Evolutionary conservation across 352 stramenopile species (phyloP), one percentile per base, ranked within the genome.

Genomic region (Globisporangium radiosum): DNA sequence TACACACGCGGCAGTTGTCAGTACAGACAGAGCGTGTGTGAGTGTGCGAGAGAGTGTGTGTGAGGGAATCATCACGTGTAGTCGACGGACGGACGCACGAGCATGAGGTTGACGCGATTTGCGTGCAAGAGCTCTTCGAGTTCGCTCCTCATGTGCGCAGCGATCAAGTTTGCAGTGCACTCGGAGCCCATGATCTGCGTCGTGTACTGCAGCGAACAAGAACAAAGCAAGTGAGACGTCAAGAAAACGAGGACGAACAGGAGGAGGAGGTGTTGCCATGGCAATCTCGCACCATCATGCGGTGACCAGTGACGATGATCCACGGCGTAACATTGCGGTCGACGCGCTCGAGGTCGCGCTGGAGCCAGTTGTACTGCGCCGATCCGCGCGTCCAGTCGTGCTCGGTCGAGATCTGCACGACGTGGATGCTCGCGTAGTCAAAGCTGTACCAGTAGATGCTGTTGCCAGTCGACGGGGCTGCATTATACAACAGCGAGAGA

Each of bases 391-490:
- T 88, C 66, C 93, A 84, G 70, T 97, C 83, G 69, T 98, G 88
- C 67, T 98, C 94, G 4, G 75, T 89, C 2, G 79, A 94, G 50
- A 98, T 79, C 64, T 97, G 83, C 53, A 97, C 84, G 6, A 95
- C 94, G 56, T 97, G 88, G 36, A 98, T 68, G 10, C 78, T 81
- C 2, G 66, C 76, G 56, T 95, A 94, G 54, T 96, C 66, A 59
- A 96, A 97, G n/a, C 82, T 96, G 71, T 97, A 90, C 85, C 88
- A 93, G 60, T 87, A 92, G 56, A 91, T 71, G 54, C 67, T 77
- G 19, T 87, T 82, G 8, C 81, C 81, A 13, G 68, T 91, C 5
- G 75, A 69, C 4, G 81, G 81, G 36, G 63, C 81, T 91, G 48
- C 9, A 33, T 33, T 33, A 33, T 33, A 33, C 25, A 33, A 33